Percentiles rank a stretch among this genome's conserved stretches.
phyloP scores from a whole-genome alignment of 2,329 filamentous ascomycete species.

The Cercospora nicotianae region DNA sequence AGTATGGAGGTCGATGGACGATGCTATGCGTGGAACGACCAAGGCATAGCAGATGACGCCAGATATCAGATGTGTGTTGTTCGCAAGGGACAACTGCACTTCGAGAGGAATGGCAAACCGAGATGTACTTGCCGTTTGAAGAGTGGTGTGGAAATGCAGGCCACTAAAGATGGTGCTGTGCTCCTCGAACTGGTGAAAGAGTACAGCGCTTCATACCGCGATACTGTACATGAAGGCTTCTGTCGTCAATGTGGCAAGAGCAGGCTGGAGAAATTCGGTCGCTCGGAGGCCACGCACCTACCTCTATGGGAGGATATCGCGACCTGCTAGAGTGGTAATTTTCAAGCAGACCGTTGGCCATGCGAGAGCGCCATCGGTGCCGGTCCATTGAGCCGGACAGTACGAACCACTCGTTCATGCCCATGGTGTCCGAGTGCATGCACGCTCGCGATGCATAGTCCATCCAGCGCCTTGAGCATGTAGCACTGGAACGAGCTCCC shows the following conservation, averaged over 20 bases:
- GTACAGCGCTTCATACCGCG: conserved; percentile 22
- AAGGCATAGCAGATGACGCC: conserved; percentile 16
- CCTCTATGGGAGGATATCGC: conserved; percentile 25
- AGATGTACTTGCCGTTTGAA: conserved; percentile 25
- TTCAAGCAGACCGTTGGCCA: background rate
- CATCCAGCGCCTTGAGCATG: background rate
- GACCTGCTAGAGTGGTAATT: background rate
- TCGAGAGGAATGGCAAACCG: conserved; percentile 23
- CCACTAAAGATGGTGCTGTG: conserved; percentile 22
- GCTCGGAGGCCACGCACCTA: conserved; percentile 18
- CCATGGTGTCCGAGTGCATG: background rate
- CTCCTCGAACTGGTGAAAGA: conserved; percentile 27
- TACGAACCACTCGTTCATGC: too few relatives aligned
- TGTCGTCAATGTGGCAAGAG: conserved; percentile 22
- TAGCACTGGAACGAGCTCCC: background rate
- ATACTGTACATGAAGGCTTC: conserved; percentile 22
- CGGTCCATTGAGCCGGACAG: too few relatives aligned
- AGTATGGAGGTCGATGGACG: conserved; percentile 25
- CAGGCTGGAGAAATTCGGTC: conserved; percentile 21
- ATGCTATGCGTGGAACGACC: conserved; percentile 25
- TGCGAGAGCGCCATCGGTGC: background rate
- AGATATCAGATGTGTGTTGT: conserved; percentile 22
- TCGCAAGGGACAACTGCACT: conserved; percentile 18
- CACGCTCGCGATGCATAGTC: background rate
- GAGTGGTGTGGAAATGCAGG: conserved; percentile 19